phyloP scores from a whole-genome alignment of 2,329 filamentous ascomycete genomes.

The Triangularia setosa region DNA sequence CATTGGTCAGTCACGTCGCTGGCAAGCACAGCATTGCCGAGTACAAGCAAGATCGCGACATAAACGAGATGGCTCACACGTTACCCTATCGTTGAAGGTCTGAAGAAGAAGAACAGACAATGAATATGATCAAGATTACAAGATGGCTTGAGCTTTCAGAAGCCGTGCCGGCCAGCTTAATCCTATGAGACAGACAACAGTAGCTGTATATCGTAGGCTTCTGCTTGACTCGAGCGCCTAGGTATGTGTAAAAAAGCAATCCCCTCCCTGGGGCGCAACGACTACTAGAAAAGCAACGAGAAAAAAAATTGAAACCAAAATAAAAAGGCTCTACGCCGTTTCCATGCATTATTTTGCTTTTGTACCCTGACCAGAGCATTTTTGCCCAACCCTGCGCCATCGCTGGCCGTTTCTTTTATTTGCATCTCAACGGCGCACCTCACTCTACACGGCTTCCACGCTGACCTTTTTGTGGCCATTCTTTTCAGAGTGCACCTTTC shows the following conservation, averaged over 20 bases:
- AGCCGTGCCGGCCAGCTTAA: no score
- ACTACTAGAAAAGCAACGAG: not conserved
- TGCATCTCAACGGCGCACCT: not conserved
- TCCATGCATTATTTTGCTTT: not conserved
- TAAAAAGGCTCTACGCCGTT: not conserved
- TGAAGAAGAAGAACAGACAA: not conserved
- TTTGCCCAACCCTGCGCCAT: not conserved
- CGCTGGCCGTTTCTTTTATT: not conserved
- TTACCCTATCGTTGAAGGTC: slow-evolving; percentile 1
- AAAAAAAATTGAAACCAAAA: not conserved
- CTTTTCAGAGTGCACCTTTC: slow-evolving; percentile 7
- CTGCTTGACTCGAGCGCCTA: no score
- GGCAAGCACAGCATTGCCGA: slow-evolving; percentile 25
- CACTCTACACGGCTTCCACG: slow-evolving; percentile 9
- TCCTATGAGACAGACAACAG: no score
- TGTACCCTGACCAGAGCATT: not conserved
- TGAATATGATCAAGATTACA: not conserved
- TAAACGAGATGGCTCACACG: slow-evolving; percentile 19
- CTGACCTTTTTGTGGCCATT: not conserved
- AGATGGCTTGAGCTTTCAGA: no score
- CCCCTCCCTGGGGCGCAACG: no score
- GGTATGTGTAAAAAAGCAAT: no score
- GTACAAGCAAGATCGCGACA: slow-evolving; percentile 27
- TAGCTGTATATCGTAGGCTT: no score
- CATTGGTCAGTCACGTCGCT: slow-evolving; percentile 32